These are phyloP conservation scores for Botrytis sinoallii DNA, from an alignment of 2,329 filamentous ascomycete genomes.

Conservation along the genomic window DNA sequence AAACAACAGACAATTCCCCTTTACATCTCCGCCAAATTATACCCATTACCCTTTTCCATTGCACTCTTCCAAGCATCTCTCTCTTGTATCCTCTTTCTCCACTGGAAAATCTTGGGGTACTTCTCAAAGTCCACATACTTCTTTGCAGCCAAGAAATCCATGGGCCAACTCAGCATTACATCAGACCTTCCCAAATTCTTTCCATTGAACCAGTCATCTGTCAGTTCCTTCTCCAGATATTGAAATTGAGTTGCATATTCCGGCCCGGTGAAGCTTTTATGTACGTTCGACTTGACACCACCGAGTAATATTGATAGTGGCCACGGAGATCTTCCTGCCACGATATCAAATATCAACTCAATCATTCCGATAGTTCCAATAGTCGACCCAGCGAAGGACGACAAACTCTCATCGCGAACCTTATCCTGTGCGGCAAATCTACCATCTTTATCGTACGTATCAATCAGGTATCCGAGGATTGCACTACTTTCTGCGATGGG, in stretches of 20 bases:
- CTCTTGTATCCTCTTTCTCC: conserved; percentile 35
- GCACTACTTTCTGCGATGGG: conserved; percentile 35
- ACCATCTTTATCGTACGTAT: conserved; percentile 36
- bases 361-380: conserved; percentile 6
- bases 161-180: conserved; percentile 38
- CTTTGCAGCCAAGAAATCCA: conserved; percentile 37
- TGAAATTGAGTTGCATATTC: conserved; percentile 30
- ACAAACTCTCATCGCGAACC: conserved; percentile 36
- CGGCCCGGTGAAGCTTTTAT: conserved; percentile 24
- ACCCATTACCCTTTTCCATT: conserved; percentile 37
- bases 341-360: conserved; percentile 16
- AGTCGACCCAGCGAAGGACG: conserved; percentile 20
- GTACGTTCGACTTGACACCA: conserved; percentile 23
- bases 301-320: conserved; percentile 29
- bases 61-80: conserved; percentile 37
- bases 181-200: conserved; percentile 36
- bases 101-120: conserved; percentile 37
- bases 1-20: neutral
- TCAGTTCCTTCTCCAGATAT: conserved; percentile 31
- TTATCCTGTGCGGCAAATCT: conserved; percentile 34
- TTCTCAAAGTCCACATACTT: conserved; percentile 35
- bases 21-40: conserved; percentile 31
- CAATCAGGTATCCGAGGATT: conserved; percentile 38
- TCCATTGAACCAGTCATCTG: conserved; percentile 37
- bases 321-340: conserved; percentile 26